phyloP scores from a whole-genome alignment of 345 rosid genomes.

The Bruguiera parviflora region DNA sequence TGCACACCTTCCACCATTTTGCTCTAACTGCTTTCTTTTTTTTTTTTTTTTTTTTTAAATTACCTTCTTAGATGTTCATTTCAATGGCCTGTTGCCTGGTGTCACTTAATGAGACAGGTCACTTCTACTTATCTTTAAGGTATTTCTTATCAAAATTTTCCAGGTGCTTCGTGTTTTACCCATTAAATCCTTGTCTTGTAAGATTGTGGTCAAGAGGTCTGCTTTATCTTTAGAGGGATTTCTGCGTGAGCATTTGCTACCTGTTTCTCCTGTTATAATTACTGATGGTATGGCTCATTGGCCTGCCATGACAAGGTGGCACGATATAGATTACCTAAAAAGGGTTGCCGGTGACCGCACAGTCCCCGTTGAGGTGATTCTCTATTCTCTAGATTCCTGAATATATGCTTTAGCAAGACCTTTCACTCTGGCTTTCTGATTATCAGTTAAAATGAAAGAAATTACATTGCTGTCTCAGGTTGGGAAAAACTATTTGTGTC shows the following conservation, averaged over 20 bases:
- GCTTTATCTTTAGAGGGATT: conserved; percentile 78
- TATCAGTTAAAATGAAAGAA: background rate
- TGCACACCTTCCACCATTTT: too few relatives aligned
- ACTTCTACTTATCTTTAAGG: background rate
- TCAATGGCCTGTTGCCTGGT: too few relatives aligned
- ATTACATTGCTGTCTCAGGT: conserved; percentile 48
- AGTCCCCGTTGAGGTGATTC: conserved; percentile 94
- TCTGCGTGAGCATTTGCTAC: conserved; percentile 57
- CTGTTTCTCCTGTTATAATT: conserved; percentile 76
- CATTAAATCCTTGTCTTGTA: conserved; percentile 50
- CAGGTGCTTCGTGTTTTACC: conserved; percentile 67
- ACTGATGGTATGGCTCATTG: conserved; percentile 89
- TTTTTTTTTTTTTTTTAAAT: too few relatives aligned
- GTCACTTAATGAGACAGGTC: background rate
- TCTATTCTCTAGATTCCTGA: conserved; percentile 11
- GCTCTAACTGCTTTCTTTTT: too few relatives aligned
- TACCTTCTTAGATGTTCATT: too few relatives aligned
- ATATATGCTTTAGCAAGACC: conserved; percentile 3
- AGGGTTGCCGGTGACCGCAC: conserved; percentile 83
- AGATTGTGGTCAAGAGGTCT: conserved; percentile 69
- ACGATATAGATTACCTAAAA: conserved; percentile 69
- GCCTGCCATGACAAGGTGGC: conserved; percentile 92
- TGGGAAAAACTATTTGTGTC: conserved; percentile 84
- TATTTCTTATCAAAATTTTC: conserved; percentile 14
- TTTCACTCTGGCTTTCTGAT: background rate